Base-by-base conservation (phyloP, 495 filamentous ascomycete species). In the Penicillium pancosmium region DNA sequence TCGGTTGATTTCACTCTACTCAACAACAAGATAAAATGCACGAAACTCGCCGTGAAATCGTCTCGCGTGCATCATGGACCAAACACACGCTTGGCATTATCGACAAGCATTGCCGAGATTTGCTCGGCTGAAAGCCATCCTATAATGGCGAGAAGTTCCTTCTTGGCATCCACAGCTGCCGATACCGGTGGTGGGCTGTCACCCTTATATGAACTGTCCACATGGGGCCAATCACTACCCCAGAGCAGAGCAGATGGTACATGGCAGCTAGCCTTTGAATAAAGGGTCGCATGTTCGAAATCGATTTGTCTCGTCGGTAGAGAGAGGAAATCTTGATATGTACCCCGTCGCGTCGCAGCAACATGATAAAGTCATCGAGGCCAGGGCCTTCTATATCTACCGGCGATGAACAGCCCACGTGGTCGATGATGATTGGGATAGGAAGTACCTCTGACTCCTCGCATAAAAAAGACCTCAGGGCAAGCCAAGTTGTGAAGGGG, bases 201-300 rank as follows among this genome's bases (percentile, higher is more conserved):
- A 18, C 27, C 15, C 36, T 23, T 33, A 33, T 41, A 54, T 21
- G 31, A 50, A 44, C 51, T 54, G 47, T 67, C 57, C 15, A 61
- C 60, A 59, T 67, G 64, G 33, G 64, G 64, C 64, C 64, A 67
- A 34, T 67, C 64, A 47, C 64, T 67, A 13, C 64, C 60, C 64
- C 64, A 67, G 18, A 67, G 53, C 13, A 63, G 12, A 21, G 59
- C 44, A 27, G 19, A 23, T 2, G 59, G 47, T 0, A 57, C 57
- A 50, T 10, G 5, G 58, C 34, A 6, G 61, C 64, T 52, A 61
- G 50, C 1, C 13, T 21, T 51, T 52, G 52, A 34, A 67, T 54
- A 18, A 67, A 61, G 1, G 50, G 40, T 43, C 55, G 50, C 64
- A 67, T 63, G 1, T 55, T 31, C 21, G 16, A n/a, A 16, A 67